Evolutionary conservation across 1,139 yeast genomes (phyloP), one percentile per base, ranked within the genome.

Genomic region (Yamadazyma buinensis): DNA sequence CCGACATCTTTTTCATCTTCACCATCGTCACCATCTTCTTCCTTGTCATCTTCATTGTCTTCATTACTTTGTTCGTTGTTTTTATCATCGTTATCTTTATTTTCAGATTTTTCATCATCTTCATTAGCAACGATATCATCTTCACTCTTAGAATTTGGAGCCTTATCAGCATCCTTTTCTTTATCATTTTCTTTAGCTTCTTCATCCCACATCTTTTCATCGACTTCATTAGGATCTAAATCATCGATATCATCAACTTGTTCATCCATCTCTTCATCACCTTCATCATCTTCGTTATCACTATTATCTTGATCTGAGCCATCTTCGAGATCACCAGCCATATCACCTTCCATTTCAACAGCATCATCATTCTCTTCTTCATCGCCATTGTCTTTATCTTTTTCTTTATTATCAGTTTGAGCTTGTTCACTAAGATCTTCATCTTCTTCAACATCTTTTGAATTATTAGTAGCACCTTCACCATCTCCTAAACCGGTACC

Each of bases 401-500:
- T 76, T 33, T 82, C 75, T 41, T 84, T 76, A 49, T 88, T 86
- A 7, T 82, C 85, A 35, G 81, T 77, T 53, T 88, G 95, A 2
- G 96, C 96, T 51, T 86, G 82, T 53, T 92, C 97, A 7, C 81
- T 69, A 36, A 90, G 68, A 55, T 92, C 97, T 47, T 90, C 97
- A 47, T 92, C 97, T 34, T 90, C 95, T 41, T 84, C 95, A 36
- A 84, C 84, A 53, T 88, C 96, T 32, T 88, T 82, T 0, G 95
- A 78, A 49, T 82, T 81, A 39, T 57, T 58, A 23, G 78, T 73
- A 4, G 84, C 95, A 42, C 96, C 97, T 41, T 84, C 88, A 15
- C 97, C 98, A 55, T 92, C 97, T 32, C 98, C 99, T 26, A 92
- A 67, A 9, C 98, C 98, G n/a, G 96, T 86, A 34, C 98, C 98